phyloP scores from a whole-genome alignment of 495 filamentous ascomycete genomes.

The Penicillium antarcticum region DNA sequence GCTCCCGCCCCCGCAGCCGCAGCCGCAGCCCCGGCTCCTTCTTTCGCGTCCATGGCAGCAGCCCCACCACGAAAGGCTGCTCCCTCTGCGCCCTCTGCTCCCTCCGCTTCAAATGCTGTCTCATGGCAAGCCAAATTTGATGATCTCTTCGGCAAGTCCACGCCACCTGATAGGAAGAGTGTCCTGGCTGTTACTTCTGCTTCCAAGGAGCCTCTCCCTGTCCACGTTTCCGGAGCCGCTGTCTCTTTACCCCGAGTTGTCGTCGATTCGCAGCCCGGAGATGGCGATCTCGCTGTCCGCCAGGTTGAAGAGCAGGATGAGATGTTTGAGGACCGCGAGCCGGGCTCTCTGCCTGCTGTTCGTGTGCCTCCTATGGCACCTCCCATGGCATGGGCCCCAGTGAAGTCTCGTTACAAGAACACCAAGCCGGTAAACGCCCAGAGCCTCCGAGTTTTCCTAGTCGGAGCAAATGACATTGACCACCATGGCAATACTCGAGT shows the following conservation, averaged over 20 bases:
- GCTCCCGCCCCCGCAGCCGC: slow-evolving; percentile 51
- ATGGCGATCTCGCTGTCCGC: slow-evolving; percentile 49
- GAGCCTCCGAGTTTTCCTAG: slow-evolving; percentile 33
- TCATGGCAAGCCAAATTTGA: slow-evolving; percentile 77
- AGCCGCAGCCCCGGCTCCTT: slow-evolving; percentile 43
- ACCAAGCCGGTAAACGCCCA: slow-evolving; percentile 39
- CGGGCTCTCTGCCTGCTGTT: slow-evolving; percentile 70
- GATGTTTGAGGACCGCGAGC: slow-evolving; percentile 80
- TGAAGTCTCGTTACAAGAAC: slow-evolving; percentile 31
- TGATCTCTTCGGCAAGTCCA: slow-evolving; percentile 62
- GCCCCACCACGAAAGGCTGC: slow-evolving; percentile 29
- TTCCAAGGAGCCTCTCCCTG: slow-evolving; percentile 59
- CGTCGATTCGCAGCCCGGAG: slow-evolving; percentile 23
- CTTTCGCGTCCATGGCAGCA: slow-evolving; percentile 56
- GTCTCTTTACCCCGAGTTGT: slow-evolving; percentile 53
- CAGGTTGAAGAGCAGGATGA: slow-evolving; percentile 74
- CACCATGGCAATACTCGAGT: slow-evolving; percentile 29
- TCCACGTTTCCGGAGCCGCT: slow-evolving; percentile 49
- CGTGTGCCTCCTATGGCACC: slow-evolving; percentile 61
- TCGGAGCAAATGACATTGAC: slow-evolving; percentile 38
- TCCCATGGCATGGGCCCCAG: slow-evolving; percentile 43
- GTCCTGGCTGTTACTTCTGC: slow-evolving; percentile 54
- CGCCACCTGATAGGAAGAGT: slow-evolving; percentile 48
- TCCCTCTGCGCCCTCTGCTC: background rate
- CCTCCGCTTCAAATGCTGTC: slow-evolving; percentile 26